Base-by-base conservation (phyloP, 208 protist species). In the Cochliopodium minus region DNA sequence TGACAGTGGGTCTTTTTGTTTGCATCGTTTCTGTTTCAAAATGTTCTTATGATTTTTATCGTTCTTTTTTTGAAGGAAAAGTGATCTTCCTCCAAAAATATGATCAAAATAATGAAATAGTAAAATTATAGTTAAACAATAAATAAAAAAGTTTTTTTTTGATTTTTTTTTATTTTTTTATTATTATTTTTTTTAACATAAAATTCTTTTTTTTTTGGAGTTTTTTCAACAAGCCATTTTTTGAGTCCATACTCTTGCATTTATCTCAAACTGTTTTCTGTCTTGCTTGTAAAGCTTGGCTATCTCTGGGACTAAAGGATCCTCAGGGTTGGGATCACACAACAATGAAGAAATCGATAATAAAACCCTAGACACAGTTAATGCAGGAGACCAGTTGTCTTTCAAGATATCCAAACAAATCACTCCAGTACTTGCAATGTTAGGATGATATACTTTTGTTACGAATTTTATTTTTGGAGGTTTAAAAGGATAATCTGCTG, bases 391-490 rank as follows among this genome's bases (percentile, higher is more conserved):
- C 50, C 50, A 90, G 67, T 94, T 79, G 55, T 91, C 80, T 68
- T 97, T 95, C 54, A 97, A 65, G 57, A 96, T 97, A 70, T 96
- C 91, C 4, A 97, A 76, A 76, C 91, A 96, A 64, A 97, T 96
- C 46, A 78, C 82, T 52, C 92, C 92, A 61, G 88, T 92, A 33
- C 84, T 73, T 45, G 88, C 89, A n/a, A 90, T 78, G 57, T 93
- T 93, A 6, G 87, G 87, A 61, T 93, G 87, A 49, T 87, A 93
- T 63, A 93, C 87, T 46, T 47, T 32, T 2, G 79, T 80, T 23
- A 83, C 57, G 67, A 90, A 90, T 77, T 87, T 78, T 67, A 88
- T 64, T 69, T 85, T 87, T 46, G 84, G 84, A 13, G 84, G 84
- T 70, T 90, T 90, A 67, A 90, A 90, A 25, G 93, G 93, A 75